Base-by-base conservation (phyloP, 768 basidiomycete species). In the Russula olivacea region DNA sequence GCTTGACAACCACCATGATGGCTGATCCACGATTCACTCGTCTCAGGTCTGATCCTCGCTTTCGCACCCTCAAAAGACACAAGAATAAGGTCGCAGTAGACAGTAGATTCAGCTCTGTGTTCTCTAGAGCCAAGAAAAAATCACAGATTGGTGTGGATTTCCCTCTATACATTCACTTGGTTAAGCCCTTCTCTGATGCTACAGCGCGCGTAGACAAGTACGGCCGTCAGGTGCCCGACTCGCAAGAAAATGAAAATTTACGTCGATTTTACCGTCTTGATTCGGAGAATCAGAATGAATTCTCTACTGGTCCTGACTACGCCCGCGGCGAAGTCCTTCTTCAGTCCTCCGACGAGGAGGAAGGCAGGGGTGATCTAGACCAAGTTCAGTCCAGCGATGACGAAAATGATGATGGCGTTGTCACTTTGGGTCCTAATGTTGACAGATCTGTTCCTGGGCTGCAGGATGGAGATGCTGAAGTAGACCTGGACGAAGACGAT, bases 41-140 rank as follows among this genome's bases (percentile, higher is more conserved):
- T 57, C 79, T 98, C 59, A 87, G 84, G 72, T 85, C 92, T 15
- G 96, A 99, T 72, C 97, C 97, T 51, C 85, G 97, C 54, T 99
- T 99, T 77, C 81, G 94, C 28, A 82, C 83, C 36, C 89, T 91
- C 2, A 90, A 85, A 72, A 91, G 87, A 74, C 84, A 87, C 40
- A 77, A 85, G 61, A 77, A 83, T 67, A 97, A 94, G 74, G 87
- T 97, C 57, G 83, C 89, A 58, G 82, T 98, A 41, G 97, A 99
- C 72, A 87, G 93, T 12, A 86, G 97, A 25, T 99, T 98, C 81
- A 91, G 88, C 73, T 77, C 80, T 59, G 80, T 97, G 21, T 84
- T 98, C 49, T 77, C 81, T 61, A 75, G 78, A 25, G 10, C 52
- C 17, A 76, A 72, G 54, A 71, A 72, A 25, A 69, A 63, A 69